phyloP scores from a whole-genome alignment of 305 asterid species.

The Lippia alba region DNA sequence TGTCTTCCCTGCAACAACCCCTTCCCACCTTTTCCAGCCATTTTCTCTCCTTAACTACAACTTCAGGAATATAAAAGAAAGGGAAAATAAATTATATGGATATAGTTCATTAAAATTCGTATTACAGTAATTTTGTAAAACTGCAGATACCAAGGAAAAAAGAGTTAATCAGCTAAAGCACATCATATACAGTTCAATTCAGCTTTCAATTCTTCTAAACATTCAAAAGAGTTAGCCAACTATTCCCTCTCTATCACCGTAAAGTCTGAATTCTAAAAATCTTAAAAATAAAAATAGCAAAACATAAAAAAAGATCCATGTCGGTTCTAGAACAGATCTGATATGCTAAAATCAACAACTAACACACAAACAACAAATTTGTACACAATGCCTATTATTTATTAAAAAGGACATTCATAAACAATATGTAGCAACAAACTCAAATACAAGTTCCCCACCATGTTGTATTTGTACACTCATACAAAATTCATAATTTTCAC shows the following conservation, averaged over 20 bases:
- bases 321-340: slow-evolving; percentile 39
- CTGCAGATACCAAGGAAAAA: not conserved
- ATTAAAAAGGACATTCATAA: too few species aligned
- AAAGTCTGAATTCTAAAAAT: not conserved
- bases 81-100: not conserved
- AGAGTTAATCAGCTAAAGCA: not conserved
- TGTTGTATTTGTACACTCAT: too few species aligned
- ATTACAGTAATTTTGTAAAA: too few species aligned
- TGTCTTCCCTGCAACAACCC: slow-evolving; percentile 93
- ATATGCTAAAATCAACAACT: not conserved
- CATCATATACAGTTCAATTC: not conserved
- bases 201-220: not conserved
- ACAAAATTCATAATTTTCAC: too few species aligned
- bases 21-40: slow-evolving; percentile 99
- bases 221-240: not conserved
- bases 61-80: not conserved
- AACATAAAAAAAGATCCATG: slow-evolving; percentile 1
- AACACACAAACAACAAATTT: not conserved
- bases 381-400: too few species aligned
- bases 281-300: not conserved
- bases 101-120: not conserved
- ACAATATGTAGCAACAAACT: too few species aligned
- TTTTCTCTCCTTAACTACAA: slow-evolving; percentile 32
- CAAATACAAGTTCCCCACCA: too few species aligned
- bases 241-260: not conserved